phyloP scores from a whole-genome alignment of 2,329 filamentous ascomycete genomes.

The Hypoxylon sp. region DNA sequence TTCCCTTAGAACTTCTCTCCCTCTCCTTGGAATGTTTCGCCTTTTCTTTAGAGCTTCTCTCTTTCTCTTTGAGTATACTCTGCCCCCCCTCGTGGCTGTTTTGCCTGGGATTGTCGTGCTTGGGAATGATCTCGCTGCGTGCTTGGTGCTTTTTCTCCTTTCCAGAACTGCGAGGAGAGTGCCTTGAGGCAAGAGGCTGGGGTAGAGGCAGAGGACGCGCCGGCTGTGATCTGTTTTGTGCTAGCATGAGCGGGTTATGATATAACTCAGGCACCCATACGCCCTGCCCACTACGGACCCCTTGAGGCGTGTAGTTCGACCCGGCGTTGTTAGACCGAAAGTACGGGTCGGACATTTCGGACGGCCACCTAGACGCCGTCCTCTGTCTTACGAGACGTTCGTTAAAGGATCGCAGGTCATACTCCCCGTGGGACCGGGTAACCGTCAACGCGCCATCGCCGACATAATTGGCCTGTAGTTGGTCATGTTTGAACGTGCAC shows the following conservation, averaged over 20 bases:
- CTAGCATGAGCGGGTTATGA: conserved; percentile 38
- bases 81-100: neutral
- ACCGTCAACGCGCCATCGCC: conserved; percentile 43
- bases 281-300: conserved; percentile 16
- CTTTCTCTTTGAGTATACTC: neutral
- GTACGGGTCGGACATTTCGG: conserved; percentile 18
- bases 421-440: conserved; percentile 19
- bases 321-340: neutral
- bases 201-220: conserved; percentile 25
- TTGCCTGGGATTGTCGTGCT: neutral
- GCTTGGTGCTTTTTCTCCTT: conserved; percentile 8
- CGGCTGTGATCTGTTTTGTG: conserved; percentile 29
- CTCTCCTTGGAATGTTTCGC: neutral
- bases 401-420: conserved; percentile 21
- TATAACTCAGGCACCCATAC: conserved; percentile 45
- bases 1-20: too few relatives aligned
- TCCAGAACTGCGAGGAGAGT: neutral
- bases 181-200: neutral
- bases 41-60: neutral
- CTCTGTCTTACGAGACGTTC: conserved; percentile 24
- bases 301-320: conserved; percentile 14
- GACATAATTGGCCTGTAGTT: conserved; percentile 26
- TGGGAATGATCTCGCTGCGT: conserved; percentile 6
- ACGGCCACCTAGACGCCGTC: conserved; percentile 13
- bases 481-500: conserved; percentile 35